Base-by-base conservation (phyloP, 2,329 filamentous ascomycete species). In the Cadophora sp. region DNA sequence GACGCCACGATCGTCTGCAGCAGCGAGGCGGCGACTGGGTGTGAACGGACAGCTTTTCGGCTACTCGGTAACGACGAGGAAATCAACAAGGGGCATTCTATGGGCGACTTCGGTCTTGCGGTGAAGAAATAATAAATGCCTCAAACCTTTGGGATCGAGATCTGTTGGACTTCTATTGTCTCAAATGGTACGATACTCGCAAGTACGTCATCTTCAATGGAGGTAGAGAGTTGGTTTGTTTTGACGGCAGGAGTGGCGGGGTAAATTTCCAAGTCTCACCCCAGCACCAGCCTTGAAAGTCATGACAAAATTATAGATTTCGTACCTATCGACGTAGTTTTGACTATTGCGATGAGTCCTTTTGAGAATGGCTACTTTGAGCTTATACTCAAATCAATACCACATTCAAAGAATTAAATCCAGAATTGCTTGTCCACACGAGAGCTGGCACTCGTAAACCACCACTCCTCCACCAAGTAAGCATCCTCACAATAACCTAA, bases 1-100 rank as follows among this genome's bases (percentile, higher is more conserved):
- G 46, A 55, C 58, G 64, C 64, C 64, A 62, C 64, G 56, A 66
- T 62, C 31, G 31, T 48, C 56, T 46, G 50, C 62, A 62, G 31
- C 29, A 46, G 27, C 14, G 37, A n/a, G 37, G 51, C 64, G 48
- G 56, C 64, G 48, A 62, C 56, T 62, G 29, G 58, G 48, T 62
- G 16, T 55, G 51, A 58, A 37, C 29, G 55, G 29, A 24, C 55
- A 58, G 29, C 31, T 31, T n/a, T 58, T 66, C 64, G 56, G 64
- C 64, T 62, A 56, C 50, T 59, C 51, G 59, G 51, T 64, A 63
- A 63, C 50, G 43, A 27, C 6, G 34, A 40, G 26, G n/a, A 50
- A 19, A 62, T 56, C 46, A 40, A 53, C 46, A 37, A 22, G 29
- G 59, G 64, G 56, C 22, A 16, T 46, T 48, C 29, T 66, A 53